Evolutionary conservation across 805 yeast species (phyloP).

Genomic region (Ogataea wickerhamii): DNA sequence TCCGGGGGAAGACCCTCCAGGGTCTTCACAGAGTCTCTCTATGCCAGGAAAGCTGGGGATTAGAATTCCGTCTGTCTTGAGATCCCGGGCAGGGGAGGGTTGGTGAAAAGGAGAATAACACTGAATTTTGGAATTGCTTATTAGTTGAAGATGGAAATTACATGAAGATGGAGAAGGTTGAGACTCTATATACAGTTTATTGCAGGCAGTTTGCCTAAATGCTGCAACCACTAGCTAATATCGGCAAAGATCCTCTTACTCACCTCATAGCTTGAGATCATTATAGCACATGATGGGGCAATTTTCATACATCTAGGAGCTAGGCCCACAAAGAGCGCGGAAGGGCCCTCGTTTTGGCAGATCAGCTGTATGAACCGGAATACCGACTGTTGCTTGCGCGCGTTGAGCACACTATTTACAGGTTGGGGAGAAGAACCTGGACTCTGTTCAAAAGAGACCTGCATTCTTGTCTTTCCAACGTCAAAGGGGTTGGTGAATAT

Average conservation of each 20-base stretch:
- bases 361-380: constrained; percentile 62
- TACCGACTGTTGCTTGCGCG: constrained; percentile 48
- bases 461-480: constrained; percentile 93
- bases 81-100: constrained; percentile 15
- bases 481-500: constrained; percentile 90
- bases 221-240: constrained; percentile 6
- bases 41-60: constrained; percentile 27
- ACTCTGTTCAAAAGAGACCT: constrained; percentile 47
- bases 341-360: constrained; percentile 67
- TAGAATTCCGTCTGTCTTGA: constrained; percentile 24
- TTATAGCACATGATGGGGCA: constrained; percentile 97
- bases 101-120: too few relatives aligned
- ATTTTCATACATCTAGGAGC: constrained; percentile 84
- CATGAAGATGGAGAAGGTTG: too few relatives aligned
- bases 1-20: constrained; percentile 16
- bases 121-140: too few relatives aligned
- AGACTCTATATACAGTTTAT: too few relatives aligned
- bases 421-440: constrained; percentile 10
- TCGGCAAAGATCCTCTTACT: constrained; percentile 59
- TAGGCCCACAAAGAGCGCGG: constrained; percentile 83
- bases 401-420: constrained; percentile 6
- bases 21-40: constrained; percentile 22
- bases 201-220: too few relatives aligned
- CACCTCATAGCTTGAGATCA: constrained; percentile 93
- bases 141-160: too few relatives aligned